Conservation (phyloP, 2,329 filamentous ascomycete genomes). For the Alternaria ethzedia region DNA sequence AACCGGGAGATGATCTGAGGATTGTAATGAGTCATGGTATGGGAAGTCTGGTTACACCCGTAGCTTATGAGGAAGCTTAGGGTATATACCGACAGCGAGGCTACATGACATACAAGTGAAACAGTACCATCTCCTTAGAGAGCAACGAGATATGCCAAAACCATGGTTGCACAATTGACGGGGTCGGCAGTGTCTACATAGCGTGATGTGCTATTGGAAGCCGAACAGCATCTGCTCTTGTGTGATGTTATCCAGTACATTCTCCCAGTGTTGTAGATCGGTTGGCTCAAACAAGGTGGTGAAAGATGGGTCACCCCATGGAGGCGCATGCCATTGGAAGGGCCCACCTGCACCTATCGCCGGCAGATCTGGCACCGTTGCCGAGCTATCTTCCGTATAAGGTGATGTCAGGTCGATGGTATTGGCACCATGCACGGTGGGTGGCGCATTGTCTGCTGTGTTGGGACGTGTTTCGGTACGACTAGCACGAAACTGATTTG, state of each 20-base stretch:
- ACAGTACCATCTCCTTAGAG: not conserved
- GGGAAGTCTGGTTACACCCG: constrained; percentile 23
- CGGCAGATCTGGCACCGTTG: constrained; percentile 7
- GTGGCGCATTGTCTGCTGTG: not conserved
- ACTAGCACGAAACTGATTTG: constrained; percentile 15
- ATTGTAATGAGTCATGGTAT: constrained; percentile 43
- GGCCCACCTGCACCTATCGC: constrained; percentile 10
- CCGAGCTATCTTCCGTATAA: constrained; percentile 6
- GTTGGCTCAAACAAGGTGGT: not conserved
- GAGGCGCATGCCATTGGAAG: constrained; percentile 21
- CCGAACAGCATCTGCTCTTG: constrained; percentile 14
- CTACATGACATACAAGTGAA: not conserved
- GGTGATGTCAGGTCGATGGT: constrained; percentile 6
- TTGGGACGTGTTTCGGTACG: not conserved
- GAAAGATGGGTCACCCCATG: constrained; percentile 23
- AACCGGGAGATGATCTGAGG: constrained; percentile 49
- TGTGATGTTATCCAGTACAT: constrained; percentile 24
- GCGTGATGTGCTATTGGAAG: not conserved
- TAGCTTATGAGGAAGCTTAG: constrained; percentile 16
- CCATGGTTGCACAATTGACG: not conserved
- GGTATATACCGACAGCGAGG: not conserved
- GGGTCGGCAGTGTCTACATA: too few species aligned
- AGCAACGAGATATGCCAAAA: not conserved
- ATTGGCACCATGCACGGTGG: not conserved
- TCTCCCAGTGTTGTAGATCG: constrained; percentile 26